Evolutionary conservation across 768 basidiomycete genomes (phyloP), one percentile per base, ranked within the genome.

Genomic region (Lactarius quietus): DNA sequence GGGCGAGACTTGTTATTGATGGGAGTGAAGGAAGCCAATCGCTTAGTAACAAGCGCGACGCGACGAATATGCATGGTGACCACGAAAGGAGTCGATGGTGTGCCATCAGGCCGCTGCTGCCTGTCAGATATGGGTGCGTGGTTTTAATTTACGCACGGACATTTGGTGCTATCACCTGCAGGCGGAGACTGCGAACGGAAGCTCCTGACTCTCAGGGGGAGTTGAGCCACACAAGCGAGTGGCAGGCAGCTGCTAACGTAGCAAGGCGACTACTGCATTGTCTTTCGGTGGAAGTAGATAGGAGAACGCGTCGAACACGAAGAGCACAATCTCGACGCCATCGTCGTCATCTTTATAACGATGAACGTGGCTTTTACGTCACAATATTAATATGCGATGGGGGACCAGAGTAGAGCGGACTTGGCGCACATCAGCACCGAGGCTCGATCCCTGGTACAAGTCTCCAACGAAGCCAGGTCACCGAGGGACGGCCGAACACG

Each of bases 391-490:
- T 66, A 62, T 62, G 48, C 18, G 51, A 45, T 33, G 55, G 48
- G n/a, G 23, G 23, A 29, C 61, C 57, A 43, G 65, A 66, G 56
- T 31, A 58, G 61, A 62, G 57, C 61, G 65, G 65, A 66, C 61
- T 66, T 66, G 65, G 65, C 65, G 65, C 65, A 66, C 61, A 31
- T 66, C 56, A 62, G 41, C 65, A 66, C 65, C 65, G 65, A 66
- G 52, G 61, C 41, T 66, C 61, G 65, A 66, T 66, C 61, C 61
- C 61, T 66, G 55, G 65, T 57, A 62, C 65, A 62, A 48, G 65
- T 65, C 57, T n/a, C 59, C 55, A 52, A 57, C 57, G 45, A 61
- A 61, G 64, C 52, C 56, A 36, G 51, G 56, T 59, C 41, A 54
- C 39, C 38, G 52, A 36, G 57, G 48, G 33, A 57, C 60, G 65